phyloP scores from a whole-genome alignment of 495 filamentous ascomycete genomes.

The Parathielavia appendiculata region DNA sequence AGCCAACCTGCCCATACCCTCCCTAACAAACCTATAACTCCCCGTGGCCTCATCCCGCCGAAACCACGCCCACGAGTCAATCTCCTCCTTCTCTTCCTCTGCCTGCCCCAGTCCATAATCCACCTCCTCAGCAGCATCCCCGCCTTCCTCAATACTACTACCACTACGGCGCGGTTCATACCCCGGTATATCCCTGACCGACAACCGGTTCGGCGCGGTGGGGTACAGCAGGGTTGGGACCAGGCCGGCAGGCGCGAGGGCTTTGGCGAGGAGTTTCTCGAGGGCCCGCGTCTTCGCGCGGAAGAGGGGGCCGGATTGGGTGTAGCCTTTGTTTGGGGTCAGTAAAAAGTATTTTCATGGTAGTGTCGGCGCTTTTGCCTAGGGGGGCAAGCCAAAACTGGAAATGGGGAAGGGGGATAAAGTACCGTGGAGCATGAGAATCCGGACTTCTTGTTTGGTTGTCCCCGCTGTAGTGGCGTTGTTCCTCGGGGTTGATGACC shows the following conservation, averaged over 20 bases:
- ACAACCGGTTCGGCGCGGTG: conserved; percentile 57
- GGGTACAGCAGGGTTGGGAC: conserved; percentile 57
- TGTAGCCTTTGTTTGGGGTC: conserved; percentile 58
- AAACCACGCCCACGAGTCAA: conserved; percentile 83
- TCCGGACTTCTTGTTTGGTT: conserved; percentile 42
- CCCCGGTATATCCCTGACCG: conserved; percentile 65
- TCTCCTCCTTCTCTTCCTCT: conserved; percentile 31
- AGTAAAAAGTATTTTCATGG: not conserved
- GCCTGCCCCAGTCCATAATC: too few relatives aligned
- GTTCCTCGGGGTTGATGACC: conserved; percentile 11
- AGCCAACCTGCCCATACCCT: conserved; percentile 58
- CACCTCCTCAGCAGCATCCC: too few relatives aligned
- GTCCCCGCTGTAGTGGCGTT: not conserved
- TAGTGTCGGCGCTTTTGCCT: not conserved
- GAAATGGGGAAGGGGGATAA: not conserved
- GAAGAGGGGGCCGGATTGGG: conserved; percentile 84
- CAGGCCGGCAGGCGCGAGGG: conserved; percentile 54
- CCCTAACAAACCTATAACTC: conserved; percentile 59
- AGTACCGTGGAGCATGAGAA: conserved; percentile 56
- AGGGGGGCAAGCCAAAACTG: too few relatives aligned
- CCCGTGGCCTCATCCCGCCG: conserved; percentile 56
- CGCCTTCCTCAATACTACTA: conserved; percentile 6
- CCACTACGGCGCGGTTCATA: conserved; percentile 34
- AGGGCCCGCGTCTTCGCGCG: conserved; percentile 84
- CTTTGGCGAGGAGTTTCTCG: conserved; percentile 70